Evolutionary conservation across 306 rosid genomes (phyloP).

Genomic region (Delonix regia): DNA sequence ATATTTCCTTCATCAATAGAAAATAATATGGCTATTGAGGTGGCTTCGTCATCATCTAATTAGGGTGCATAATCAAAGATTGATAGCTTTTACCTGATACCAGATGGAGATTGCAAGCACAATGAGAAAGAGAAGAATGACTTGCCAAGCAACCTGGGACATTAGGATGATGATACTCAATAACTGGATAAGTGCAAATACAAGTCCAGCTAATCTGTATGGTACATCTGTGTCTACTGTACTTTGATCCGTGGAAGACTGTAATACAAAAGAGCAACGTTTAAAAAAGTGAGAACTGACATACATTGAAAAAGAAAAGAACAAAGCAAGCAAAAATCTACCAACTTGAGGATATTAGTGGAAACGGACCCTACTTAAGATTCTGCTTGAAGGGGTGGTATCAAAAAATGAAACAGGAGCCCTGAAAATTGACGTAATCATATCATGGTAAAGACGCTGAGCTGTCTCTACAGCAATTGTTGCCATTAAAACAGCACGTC

Average conservation of each 20-base stretch:
- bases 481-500: constrained; percentile 81
- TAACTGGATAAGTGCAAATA: constrained; percentile 82
- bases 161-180: constrained; percentile 70
- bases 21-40: constrained; percentile 14
- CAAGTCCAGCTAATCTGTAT: constrained; percentile 84
- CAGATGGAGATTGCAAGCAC: constrained; percentile 69
- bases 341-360: constrained; percentile 17
- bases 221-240: constrained; percentile 84
- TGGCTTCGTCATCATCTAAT: background rate
- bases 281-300: background rate
- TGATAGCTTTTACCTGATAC: constrained; percentile 64
- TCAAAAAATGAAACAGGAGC: constrained; percentile 88
- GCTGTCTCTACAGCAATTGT: constrained; percentile 76
- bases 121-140: constrained; percentile 64
- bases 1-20: constrained; percentile 18
- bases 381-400: constrained; percentile 83
- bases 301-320: background rate
- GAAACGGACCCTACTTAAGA: constrained; percentile 76
- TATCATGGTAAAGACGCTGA: constrained; percentile 71
- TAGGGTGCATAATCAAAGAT: background rate
- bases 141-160: constrained; percentile 87
- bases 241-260: constrained; percentile 92
- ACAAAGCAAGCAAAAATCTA: constrained; percentile 2
- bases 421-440: constrained; percentile 76
- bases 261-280: constrained; percentile 33